phyloP scores from a whole-genome alignment of 2,329 filamentous ascomycete genomes.

The Cytospora piceae region DNA sequence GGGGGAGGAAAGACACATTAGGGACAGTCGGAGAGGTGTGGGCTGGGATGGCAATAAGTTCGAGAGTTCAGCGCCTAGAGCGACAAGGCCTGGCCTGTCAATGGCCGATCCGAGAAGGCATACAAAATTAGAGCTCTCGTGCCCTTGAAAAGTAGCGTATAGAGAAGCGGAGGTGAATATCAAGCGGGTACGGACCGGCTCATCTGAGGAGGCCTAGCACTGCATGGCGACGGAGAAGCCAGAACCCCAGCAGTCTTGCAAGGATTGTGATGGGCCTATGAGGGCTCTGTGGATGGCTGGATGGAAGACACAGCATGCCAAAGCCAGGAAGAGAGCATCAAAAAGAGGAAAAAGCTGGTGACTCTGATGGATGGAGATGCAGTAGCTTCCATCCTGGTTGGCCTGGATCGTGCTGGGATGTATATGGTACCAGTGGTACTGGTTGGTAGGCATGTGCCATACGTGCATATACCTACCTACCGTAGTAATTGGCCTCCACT shows the following conservation, averaged over 20 bases:
- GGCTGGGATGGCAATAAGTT: slow-evolving; percentile 45
- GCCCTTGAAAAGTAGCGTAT: slow-evolving; percentile 47
- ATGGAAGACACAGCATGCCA: slow-evolving; percentile 37
- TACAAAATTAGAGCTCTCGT: slow-evolving; percentile 53
- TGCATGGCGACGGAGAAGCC: slow-evolving; percentile 36
- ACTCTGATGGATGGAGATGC: slow-evolving; percentile 41
- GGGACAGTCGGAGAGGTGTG: slow-evolving; percentile 32
- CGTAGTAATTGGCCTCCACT: slow-evolving; percentile 32
- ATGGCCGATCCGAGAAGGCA: slow-evolving; percentile 45
- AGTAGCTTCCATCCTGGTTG: slow-evolving; percentile 37
- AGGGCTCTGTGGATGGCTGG: slow-evolving; percentile 18
- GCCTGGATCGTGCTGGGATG: slow-evolving; percentile 21
- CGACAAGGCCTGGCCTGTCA: slow-evolving; percentile 45
- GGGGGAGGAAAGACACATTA: slow-evolving; percentile 29
- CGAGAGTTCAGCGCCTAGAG: slow-evolving; percentile 50
- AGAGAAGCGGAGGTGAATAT: slow-evolving; percentile 42
- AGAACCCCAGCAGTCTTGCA: slow-evolving; percentile 32
- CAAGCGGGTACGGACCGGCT: slow-evolving; percentile 51
- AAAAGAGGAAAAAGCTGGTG: slow-evolving; percentile 39
- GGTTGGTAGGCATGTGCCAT: slow-evolving; percentile 31
- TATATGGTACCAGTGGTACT: slow-evolving; percentile 27
- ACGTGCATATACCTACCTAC: slow-evolving; percentile 8
- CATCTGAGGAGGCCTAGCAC: slow-evolving; percentile 42
- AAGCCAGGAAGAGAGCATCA: slow-evolving; percentile 38
- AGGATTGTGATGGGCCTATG: slow-evolving; percentile 40